Evolutionary conservation across 371 early-diverging fungal genomes (phyloP), one percentile per base, ranked within the genome.

Genomic region (Haplosporangium sp.): DNA sequence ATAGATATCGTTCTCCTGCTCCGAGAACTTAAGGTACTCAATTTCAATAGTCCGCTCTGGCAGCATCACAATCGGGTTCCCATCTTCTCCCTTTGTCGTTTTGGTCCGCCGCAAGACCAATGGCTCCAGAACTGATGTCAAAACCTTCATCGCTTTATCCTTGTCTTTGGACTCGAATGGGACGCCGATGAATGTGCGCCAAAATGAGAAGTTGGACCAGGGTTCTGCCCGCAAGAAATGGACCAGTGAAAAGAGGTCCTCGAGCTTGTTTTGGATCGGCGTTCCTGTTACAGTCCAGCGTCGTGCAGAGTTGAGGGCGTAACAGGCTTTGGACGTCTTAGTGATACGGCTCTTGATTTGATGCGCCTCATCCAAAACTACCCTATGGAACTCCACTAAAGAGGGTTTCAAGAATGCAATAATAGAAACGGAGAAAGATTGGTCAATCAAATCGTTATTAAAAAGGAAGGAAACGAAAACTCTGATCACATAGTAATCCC

Each of bases 1-100:
- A 64, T 99, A 99, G 46, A 98, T 86, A 62, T 99, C 99, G 74
- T 95, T 93, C 79, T 99, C 99, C 46, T 95, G 95, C 53, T 92
- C 94, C 12, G 86, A 81, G 62, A 92, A 90, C 2, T 85, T 73
- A 9, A 93, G 80, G 45, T 89, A 89, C 42, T 87, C 86, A 21
- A 87, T 86, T 40, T 86, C 84, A 21, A 91, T 74, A 0, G 66
- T 62, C 45, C 89, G 88, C 8, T 82, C 69, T 0, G 94, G 94
- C n/a, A 93, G 64, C 18, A 81, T 69, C 0, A 93, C 84, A 62
- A 93, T 88, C 0, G 86, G 84, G 16, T 87, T 80, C 1, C 93
- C 92, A 38, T 85, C 61, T 23, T 62, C 60, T 37, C 87, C 86
- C 4, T 83, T 82, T 83, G 88, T 89, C 6, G 83, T 69, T 56